These are phyloP conservation scores for Xylaria flabelliformis DNA, from an alignment of 495 filamentous ascomycete species.

Conservation along the genomic window DNA sequence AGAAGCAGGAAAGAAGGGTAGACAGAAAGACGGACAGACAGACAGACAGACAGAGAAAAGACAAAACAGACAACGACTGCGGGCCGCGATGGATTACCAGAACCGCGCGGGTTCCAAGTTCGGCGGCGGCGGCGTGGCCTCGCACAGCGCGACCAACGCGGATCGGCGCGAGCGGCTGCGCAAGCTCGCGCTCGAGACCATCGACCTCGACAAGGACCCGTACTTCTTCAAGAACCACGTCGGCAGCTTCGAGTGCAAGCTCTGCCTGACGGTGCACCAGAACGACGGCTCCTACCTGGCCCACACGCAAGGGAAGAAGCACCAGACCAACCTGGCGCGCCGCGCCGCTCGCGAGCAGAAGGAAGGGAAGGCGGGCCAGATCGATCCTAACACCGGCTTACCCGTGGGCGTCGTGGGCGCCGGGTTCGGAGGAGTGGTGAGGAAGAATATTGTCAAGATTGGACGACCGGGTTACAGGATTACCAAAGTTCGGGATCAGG, in stretches of 20 bases:
- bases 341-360: conserved; percentile 93
- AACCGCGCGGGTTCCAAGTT: conserved; percentile 98
- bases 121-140: conserved; percentile 96
- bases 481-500: conserved; percentile 89
- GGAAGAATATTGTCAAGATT: conserved; percentile 95
- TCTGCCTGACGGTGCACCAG: conserved; percentile 98
- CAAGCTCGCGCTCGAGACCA: conserved; percentile 96
- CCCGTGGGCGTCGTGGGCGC: conserved; percentile 77
- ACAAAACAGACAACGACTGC: neutral
- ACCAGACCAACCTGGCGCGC: conserved; percentile 98
- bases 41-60: neutral
- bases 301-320: conserved; percentile 98
- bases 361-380: conserved; percentile 70
- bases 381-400: conserved; percentile 76
- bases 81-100: conserved; percentile 65
- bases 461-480: conserved; percentile 97
- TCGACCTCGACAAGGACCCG: conserved; percentile 98
- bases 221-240: conserved; percentile 99
- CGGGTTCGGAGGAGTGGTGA: conserved; percentile 67
- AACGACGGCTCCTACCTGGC: conserved; percentile 99
- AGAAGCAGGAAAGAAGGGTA: neutral
- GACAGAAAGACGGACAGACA: neutral
- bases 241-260: conserved; percentile 95
- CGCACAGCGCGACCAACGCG: conserved; percentile 89
- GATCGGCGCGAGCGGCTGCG: conserved; percentile 96